A percentile compares a stretch with the other conserved stretches of the same genome.
Conservation (phyloP, 805 yeast genomes). For the Jamesozyma rosinii region DNA sequence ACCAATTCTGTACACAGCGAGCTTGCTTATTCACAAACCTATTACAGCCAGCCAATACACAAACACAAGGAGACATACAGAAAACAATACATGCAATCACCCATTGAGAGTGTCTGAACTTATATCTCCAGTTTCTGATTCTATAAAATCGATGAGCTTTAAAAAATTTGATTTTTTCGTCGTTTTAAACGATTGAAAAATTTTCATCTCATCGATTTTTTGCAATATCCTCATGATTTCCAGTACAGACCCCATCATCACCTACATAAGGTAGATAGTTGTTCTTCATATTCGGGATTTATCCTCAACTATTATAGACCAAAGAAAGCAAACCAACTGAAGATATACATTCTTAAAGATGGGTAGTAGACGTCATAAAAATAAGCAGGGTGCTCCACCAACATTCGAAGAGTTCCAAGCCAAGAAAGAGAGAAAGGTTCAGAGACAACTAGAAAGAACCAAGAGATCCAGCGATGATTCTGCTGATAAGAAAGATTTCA, state of each 20-base stretch:
- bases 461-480: constrained; percentile 12
- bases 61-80: too few species aligned
- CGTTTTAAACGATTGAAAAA: constrained; percentile 8
- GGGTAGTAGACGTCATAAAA: constrained; percentile 86
- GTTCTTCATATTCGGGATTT: neutral
- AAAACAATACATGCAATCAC: neutral
- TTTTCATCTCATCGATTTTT: constrained; percentile 13
- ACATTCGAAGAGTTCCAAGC: constrained; percentile 72
- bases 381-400: constrained; percentile 91
- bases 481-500: constrained; percentile 8
- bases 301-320: neutral
- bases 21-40: too few species aligned
- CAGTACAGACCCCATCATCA: neutral
- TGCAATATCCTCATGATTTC: neutral
- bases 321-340: neutral
- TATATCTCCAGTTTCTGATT: neutral
- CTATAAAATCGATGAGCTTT: constrained; percentile 2
- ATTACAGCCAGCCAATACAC: too few species aligned
- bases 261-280: neutral
- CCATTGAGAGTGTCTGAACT: too few species aligned
- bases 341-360: constrained; percentile 29
- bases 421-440: constrained; percentile 34
- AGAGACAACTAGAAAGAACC: constrained; percentile 29
- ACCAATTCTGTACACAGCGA: too few species aligned
- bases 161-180: neutral